Percentiles rank a stretch among this genome's conserved stretches.
phyloP scores from a whole-genome alignment of 1,284 basidiomycete species.

The Peniophora sp. region DNA sequence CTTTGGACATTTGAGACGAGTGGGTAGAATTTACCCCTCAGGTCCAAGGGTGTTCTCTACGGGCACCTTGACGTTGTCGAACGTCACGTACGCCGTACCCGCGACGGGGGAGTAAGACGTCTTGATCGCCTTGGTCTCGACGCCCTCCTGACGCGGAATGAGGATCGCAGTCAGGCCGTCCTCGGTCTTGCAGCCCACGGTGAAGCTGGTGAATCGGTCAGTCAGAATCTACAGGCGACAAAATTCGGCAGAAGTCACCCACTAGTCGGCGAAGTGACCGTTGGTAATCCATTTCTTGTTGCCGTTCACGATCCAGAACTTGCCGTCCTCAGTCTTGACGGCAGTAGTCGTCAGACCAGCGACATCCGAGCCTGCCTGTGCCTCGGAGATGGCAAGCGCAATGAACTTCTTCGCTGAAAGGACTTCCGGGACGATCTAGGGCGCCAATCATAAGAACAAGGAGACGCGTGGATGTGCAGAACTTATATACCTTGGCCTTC shows the following conservation, averaged over 20 bases:
- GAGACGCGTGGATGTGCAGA: not conserved
- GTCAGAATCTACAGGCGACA: not conserved
- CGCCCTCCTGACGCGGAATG: conserved; percentile 67
- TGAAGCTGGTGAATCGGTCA: conserved; percentile 32
- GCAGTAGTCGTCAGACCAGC: conserved; percentile 77
- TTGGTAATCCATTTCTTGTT: conserved; percentile 85
- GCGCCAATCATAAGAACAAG: conserved; percentile 63
- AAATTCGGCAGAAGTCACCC: conserved; percentile 1
- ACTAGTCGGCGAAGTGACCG: conserved; percentile 32
- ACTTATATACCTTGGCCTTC: conserved; percentile 55
- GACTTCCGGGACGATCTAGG: conserved; percentile 78
- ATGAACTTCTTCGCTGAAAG: conserved; percentile 66
- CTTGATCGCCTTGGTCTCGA: conserved; percentile 83
- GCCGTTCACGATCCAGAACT: conserved; percentile 81
- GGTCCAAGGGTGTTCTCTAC: conserved; percentile 81
- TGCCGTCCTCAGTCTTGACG: conserved; percentile 76
- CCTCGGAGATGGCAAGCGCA: conserved; percentile 61
- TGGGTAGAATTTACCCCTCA: too few relatives aligned
- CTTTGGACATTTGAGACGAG: conserved; percentile 76
- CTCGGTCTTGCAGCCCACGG: conserved; percentile 54
- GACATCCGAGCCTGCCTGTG: conserved; percentile 90
- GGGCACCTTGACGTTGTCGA: conserved; percentile 83
- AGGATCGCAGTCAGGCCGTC: conserved; percentile 81
- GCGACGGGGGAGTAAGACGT: conserved; percentile 74
- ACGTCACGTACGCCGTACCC: conserved; percentile 83